Percentiles rank a stretch among this genome's conserved stretches.
These are phyloP conservation scores for Naganishia cerealis DNA, from an alignment of 1,284 basidiomycete genomes.

Conservation along the genomic window DNA sequence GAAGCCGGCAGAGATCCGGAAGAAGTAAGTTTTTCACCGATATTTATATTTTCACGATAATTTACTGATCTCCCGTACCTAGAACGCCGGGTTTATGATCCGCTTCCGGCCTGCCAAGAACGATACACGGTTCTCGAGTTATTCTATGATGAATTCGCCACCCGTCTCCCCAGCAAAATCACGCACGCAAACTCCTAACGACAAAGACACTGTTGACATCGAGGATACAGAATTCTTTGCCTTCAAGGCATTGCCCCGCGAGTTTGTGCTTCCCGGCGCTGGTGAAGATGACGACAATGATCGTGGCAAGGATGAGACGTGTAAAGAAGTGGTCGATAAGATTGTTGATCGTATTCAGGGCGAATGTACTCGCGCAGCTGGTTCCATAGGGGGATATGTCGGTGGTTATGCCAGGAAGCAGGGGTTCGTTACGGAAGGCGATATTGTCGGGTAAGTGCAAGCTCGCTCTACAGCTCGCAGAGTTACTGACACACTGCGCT, in stretches of 20 bases:
- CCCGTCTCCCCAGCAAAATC: constrained; percentile 11
- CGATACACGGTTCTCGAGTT: constrained; percentile 71
- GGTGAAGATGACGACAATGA: constrained; percentile 40
- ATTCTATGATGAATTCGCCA: constrained; percentile 69
- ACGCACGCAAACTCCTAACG: background rate
- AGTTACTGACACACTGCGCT: constrained; percentile 21
- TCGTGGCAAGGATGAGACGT: constrained; percentile 66
- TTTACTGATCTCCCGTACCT: background rate
- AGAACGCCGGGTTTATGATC: constrained; percentile 78
- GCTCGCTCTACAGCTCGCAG: background rate
- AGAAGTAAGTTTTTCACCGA: constrained; percentile 55
- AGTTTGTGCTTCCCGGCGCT: constrained; percentile 42
- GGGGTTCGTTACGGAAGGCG: constrained; percentile 64
- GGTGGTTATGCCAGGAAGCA: constrained; percentile 56
- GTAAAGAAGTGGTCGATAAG: constrained; percentile 70
- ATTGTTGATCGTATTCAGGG: constrained; percentile 69
- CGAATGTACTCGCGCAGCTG: constrained; percentile 63
- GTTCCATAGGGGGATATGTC: constrained; percentile 29
- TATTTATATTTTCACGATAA: background rate
- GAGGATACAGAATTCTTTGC: constrained; percentile 48
- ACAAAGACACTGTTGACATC: constrained; percentile 2
- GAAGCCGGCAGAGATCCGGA: constrained; percentile 79
- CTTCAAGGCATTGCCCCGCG: constrained; percentile 56
- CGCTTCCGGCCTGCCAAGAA: constrained; percentile 70
- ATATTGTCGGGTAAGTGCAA: constrained; percentile 71